phyloP scores from a whole-genome alignment of 208 protist species.

The Kentomonas sorsogonicus region DNA sequence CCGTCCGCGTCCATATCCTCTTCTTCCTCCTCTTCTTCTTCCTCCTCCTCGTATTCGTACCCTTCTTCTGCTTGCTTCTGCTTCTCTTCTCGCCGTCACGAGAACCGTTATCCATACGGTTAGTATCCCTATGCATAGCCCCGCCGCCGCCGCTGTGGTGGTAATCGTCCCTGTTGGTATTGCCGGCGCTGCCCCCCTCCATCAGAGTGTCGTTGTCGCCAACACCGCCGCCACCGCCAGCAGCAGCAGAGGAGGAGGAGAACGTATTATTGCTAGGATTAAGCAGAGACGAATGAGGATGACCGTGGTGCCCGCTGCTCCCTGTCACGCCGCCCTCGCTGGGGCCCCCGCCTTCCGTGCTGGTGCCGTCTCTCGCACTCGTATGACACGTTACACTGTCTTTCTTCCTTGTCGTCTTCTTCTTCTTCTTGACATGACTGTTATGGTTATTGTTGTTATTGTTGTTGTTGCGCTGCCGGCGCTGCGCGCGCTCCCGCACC shows the following conservation, averaged over 20 bases:
- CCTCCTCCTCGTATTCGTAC: too few species aligned
- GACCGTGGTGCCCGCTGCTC: too few species aligned
- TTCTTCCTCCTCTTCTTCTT: constrained; percentile 14
- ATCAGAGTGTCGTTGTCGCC: background rate
- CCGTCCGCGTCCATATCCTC: constrained; percentile 19
- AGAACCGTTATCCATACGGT: too few species aligned
- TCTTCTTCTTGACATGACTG: background rate
- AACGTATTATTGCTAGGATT: too few species aligned
- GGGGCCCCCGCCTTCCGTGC: background rate
- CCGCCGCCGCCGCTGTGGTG: too few species aligned
- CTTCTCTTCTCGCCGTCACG: too few species aligned
- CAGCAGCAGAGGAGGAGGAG: too few species aligned
- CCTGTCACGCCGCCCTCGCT: background rate
- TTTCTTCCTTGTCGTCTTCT: background rate
- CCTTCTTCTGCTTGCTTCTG: too few species aligned
- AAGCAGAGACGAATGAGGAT: too few species aligned
- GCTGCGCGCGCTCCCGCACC: constrained; percentile 11
- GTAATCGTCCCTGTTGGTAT: background rate
- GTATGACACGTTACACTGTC: too few species aligned
- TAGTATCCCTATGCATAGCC: too few species aligned
- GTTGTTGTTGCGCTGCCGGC: background rate
- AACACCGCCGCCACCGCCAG: background rate
- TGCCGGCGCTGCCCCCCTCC: background rate
- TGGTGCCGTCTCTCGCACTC: too few species aligned
- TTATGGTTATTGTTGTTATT: background rate